These are phyloP conservation scores for Guadua angustifolia DNA, from an alignment of 176 grass and related monocot species.

Conservation along the genomic window DNA sequence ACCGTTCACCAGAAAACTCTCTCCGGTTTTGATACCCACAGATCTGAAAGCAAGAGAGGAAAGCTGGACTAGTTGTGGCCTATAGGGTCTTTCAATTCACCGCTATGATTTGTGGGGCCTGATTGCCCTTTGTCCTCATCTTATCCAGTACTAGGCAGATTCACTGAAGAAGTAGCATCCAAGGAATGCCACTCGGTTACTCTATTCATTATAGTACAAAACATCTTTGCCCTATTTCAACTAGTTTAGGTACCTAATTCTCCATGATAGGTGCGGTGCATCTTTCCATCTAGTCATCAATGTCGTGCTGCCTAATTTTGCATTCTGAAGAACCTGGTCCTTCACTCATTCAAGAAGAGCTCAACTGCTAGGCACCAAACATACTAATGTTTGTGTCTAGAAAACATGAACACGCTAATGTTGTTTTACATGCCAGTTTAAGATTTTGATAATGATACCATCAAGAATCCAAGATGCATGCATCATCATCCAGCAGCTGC, in stretches of 20 bases:
- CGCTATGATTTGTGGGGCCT: slow-evolving; percentile 44
- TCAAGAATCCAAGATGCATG: neutral
- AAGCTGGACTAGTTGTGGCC: neutral
- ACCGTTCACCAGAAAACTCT: neutral
- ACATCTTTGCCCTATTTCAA: neutral
- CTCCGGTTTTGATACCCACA: slow-evolving; percentile 40
- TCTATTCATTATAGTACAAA: neutral
- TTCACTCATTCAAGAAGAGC: neutral
- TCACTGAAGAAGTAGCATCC: slow-evolving; percentile 46
- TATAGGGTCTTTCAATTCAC: slow-evolving; percentile 1
- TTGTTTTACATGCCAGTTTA: neutral
- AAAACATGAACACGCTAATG: too few relatives aligned
- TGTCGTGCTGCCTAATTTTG: slow-evolving; percentile 31
- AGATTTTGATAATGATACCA: too few relatives aligned
- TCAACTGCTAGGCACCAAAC: neutral
- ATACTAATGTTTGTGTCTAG: neutral
- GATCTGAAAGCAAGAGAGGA: slow-evolving; percentile 25
- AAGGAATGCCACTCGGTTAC: slow-evolving; percentile 27
- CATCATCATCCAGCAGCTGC: neutral
- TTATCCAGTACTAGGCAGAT: slow-evolving; percentile 19
- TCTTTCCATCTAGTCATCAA: neutral
- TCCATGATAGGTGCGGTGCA: slow-evolving; percentile 22
- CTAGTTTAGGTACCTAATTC: neutral
- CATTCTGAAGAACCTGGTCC: neutral
- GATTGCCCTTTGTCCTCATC: slow-evolving; percentile 32